Base-by-base conservation (phyloP, 2,329 filamentous ascomycete species). In the Fusarium fujikuroi region DNA sequence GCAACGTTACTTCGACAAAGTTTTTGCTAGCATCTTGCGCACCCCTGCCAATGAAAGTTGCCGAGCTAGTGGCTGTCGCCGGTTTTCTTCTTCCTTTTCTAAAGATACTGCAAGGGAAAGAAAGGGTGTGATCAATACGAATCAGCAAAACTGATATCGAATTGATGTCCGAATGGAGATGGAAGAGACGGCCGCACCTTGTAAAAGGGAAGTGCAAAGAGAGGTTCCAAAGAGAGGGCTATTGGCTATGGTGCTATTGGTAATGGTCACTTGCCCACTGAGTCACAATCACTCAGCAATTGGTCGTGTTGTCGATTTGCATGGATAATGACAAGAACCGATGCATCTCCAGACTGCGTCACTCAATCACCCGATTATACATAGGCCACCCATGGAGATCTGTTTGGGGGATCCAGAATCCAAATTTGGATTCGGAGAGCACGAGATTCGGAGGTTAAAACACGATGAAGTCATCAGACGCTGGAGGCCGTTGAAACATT, bases 1-100 rank as follows among this genome's bases (percentile, higher is more conserved):
- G 64, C 62, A 77, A 76, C 75, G 75, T 76, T 76, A 73, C 75
- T 60, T 43, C 43, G 39, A 60, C 15, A 52, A 54, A 56, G 43
- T 63, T 63, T 63, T 43, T 47, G 61, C 52, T 54, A 50, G 30
- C 59, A 56, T 60, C 63, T 62, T 57, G 44, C 53, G 49, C 44
- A 59, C 50, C 63, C 58, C 53, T 63, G 54, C 32, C 56, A 56
- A 57, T 42, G 70, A 52, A 57, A 53, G 36, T 60, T 70, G 50
- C 60, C 56, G 60, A 73, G 50, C 64, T 60, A 69, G 69, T 72
- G 69, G 46, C 25, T 16, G 42, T 50, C 30, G 32, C 40, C n/a
- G 60, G 21, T 11, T 36, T 44, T 37, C 16, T 50, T 49, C 21
- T n/a, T 50, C 30, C 15, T 21, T 36, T 52, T 53, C 46, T 21